These are phyloP conservation scores for Trichoderma polysporum DNA, from an alignment of 2,329 filamentous ascomycete species.

Conservation along the genomic window DNA sequence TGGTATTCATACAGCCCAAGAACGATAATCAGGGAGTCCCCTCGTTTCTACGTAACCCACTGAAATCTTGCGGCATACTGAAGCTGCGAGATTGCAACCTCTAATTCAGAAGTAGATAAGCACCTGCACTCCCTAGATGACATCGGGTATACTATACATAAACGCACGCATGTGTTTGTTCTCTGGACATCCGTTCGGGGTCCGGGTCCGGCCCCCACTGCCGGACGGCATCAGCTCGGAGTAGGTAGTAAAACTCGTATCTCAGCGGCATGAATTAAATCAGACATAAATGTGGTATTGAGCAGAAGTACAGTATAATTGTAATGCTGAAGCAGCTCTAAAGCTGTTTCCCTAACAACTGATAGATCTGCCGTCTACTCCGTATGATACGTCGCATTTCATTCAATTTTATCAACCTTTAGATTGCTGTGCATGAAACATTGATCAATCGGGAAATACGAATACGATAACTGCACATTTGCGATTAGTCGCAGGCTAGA, in stretches of 20 bases:
- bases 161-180: neutral
- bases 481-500: too few species aligned
- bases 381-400: slow-evolving; percentile 1
- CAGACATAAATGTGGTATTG: neutral
- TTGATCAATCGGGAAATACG: neutral
- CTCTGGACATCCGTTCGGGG: neutral
- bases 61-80: neutral
- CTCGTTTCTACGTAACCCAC: neutral
- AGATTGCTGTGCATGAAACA: neutral
- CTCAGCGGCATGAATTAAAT: neutral
- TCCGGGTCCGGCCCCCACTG: slow-evolving; percentile 13
- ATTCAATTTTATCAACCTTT: neutral
- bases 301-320: neutral
- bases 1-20: neutral
- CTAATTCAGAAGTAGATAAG: neutral
- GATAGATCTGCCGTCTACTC: neutral
- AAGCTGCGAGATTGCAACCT: neutral
- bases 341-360: neutral
- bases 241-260: neutral
- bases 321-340: neutral
- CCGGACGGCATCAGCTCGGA: slow-evolving; percentile 3
- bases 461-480: neutral
- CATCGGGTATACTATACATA: neutral
- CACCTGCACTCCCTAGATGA: neutral
- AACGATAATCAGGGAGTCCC: neutral